phyloP scores from a whole-genome alignment of 1,284 basidiomycete species.

The Malassezia globosa region DNA sequence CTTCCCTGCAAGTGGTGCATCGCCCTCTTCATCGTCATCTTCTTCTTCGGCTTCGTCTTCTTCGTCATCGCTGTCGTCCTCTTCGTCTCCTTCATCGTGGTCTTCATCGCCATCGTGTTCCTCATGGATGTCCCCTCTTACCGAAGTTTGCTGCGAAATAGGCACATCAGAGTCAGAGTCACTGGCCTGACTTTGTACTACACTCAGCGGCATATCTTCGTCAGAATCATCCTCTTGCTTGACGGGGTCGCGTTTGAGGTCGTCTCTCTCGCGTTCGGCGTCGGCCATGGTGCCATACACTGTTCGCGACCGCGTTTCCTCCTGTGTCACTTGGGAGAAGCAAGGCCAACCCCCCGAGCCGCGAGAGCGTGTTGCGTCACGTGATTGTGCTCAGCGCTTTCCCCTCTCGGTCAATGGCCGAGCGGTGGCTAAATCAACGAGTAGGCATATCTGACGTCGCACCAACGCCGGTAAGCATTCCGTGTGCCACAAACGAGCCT shows the following conservation, averaged over 20 bases:
- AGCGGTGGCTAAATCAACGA: no score
- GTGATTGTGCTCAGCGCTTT: no score
- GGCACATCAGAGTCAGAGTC: constrained; percentile 27
- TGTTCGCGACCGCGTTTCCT: no score
- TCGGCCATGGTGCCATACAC: no score
- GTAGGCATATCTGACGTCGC: no score
- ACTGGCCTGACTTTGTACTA: constrained; percentile 28
- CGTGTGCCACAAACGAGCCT: no score
- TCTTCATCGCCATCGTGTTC: constrained; percentile 22
- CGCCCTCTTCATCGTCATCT: constrained; percentile 15
- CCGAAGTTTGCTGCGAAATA: constrained; percentile 17
- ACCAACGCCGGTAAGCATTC: no score
- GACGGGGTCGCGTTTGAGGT: constrained; percentile 8
- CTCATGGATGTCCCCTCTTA: constrained; percentile 17
- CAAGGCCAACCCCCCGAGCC: no score
- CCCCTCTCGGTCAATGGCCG: no score
- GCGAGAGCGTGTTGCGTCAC: no score
- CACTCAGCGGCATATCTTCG: constrained; percentile 44
- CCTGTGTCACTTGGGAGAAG: no score
- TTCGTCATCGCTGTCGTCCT: constrained; percentile 20
- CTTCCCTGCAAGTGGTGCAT: constrained; percentile 15
- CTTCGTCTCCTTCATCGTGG: constrained; percentile 17
- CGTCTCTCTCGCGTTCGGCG: no score
- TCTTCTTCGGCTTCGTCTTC: constrained; percentile 16
- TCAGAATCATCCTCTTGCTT: constrained; percentile 23